Evolutionary conservation across 768 basidiomycete species (phyloP).

Genomic region (Tephrocybe sp.): DNA sequence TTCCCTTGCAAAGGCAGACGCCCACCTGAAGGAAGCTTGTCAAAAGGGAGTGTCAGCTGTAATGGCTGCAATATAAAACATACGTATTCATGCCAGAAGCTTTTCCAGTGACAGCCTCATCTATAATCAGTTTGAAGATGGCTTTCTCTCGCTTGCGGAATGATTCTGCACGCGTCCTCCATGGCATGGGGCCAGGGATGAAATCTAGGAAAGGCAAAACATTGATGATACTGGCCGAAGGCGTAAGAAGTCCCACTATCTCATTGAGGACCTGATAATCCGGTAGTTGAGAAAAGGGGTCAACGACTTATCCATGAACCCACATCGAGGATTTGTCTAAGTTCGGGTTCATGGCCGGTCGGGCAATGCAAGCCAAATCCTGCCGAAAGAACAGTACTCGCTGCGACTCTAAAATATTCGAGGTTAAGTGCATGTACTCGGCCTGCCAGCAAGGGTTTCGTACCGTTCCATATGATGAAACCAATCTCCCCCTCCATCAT

Average conservation of each 20-base stretch:
- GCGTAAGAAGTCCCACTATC: background rate
- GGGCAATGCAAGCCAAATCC: background rate
- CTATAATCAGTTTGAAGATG: background rate
- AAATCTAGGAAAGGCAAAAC: background rate
- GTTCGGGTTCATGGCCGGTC: background rate
- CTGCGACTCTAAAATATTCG: background rate
- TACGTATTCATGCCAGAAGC: background rate
- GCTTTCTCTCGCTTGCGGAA: background rate
- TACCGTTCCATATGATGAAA: background rate
- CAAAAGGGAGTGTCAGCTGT: background rate
- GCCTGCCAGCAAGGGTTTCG: background rate
- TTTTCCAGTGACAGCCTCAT: background rate
- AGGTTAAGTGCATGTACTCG: background rate
- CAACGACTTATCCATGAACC: background rate
- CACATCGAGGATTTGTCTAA: background rate
- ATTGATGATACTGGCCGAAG: background rate
- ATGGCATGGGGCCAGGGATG: background rate
- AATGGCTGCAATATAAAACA: background rate
- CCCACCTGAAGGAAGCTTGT: background rate
- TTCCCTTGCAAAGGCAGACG: background rate
- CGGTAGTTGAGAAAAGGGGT: background rate
- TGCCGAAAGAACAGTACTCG: background rate
- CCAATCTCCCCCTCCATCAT: background rate
- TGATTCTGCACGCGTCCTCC: background rate
- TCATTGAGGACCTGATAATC: background rate